Conservation (phyloP, 352 stramenopile genomes). For the Phytophthora agathidicida region DNA sequence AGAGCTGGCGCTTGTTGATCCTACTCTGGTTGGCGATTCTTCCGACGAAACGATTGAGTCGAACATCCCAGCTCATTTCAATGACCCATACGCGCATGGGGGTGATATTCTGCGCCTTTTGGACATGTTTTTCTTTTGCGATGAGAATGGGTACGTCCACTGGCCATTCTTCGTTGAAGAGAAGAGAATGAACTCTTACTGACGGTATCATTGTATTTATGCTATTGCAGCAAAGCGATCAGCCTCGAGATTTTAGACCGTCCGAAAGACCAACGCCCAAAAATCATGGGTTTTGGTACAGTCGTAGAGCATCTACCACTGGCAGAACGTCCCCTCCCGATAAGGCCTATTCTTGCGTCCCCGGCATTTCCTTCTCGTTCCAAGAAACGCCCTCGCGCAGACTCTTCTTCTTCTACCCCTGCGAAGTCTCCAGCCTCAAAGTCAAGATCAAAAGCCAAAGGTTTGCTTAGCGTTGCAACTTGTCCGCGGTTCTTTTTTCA, state of each 20-base stretch:
- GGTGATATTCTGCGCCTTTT: conserved; percentile 76
- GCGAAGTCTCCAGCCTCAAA: conserved; percentile 30
- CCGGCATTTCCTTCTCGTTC: conserved; percentile 77
- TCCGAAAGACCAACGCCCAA: conserved; percentile 72
- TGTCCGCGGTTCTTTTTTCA: background rate
- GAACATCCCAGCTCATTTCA: conserved; percentile 69
- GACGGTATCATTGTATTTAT: background rate
- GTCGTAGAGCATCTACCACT: conserved; percentile 76
- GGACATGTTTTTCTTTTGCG: conserved; percentile 89
- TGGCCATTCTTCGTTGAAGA: background rate
- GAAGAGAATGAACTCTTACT: conserved; percentile 1
- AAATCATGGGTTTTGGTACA: conserved; percentile 87
- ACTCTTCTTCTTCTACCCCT: conserved; percentile 41
- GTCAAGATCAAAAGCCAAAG: conserved; percentile 25
- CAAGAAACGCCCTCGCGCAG: conserved; percentile 67
- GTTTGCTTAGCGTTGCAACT: conserved; percentile 7
- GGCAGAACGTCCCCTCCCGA: conserved; percentile 61
- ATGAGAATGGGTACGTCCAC: conserved; percentile 71
- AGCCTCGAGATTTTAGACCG: conserved; percentile 82
- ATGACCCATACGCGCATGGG: conserved; percentile 69
- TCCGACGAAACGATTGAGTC: conserved; percentile 64
- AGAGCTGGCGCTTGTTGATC: conserved; percentile 57
- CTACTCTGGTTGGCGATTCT: conserved; percentile 21
- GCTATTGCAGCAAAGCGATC: conserved; percentile 60
- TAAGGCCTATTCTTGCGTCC: conserved; percentile 73